These are phyloP conservation scores for Paulownia fortunei DNA, from an alignment of 257 asterid species.

Conservation along the genomic window DNA sequence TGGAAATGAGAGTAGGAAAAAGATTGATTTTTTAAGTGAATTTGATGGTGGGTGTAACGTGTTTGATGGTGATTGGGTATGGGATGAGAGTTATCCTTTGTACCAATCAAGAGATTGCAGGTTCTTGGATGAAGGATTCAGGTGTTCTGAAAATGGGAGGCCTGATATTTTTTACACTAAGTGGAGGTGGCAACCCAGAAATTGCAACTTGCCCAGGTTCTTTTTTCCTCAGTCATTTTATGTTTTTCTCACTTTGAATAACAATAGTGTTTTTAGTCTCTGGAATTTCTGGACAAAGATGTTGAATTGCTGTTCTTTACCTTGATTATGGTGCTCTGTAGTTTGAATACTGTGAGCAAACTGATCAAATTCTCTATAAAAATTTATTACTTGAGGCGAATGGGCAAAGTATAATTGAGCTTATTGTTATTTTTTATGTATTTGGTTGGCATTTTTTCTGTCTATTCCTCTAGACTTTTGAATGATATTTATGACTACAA, in stretches of 20 bases:
- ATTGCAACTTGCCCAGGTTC: conserved; percentile 79
- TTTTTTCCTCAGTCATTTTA: neutral
- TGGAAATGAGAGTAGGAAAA: conserved; percentile 33
- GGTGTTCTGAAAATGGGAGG: conserved; percentile 77
- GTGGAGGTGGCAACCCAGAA: conserved; percentile 87
- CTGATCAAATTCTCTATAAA: too few species aligned
- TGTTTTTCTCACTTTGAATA: too few species aligned
- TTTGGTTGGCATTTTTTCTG: neutral
- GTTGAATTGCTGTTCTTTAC: neutral
- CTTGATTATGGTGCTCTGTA: neutral
- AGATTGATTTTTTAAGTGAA: conserved; percentile 57
- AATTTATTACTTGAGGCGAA: too few species aligned
- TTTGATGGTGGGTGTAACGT: conserved; percentile 59
- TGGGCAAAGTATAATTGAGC: too few species aligned
- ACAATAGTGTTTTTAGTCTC: too few species aligned
- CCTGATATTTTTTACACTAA: conserved; percentile 79
- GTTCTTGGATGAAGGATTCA: conserved; percentile 72
- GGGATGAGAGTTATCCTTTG: conserved; percentile 82
- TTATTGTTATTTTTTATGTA: too few species aligned
- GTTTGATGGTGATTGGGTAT: conserved; percentile 84
- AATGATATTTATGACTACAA: neutral
- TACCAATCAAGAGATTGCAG: conserved; percentile 66
- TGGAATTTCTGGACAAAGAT: too few species aligned
- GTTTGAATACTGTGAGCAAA: too few species aligned
- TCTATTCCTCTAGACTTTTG: neutral